Percentiles rank a stretch among this genome's conserved stretches.
Evolutionary conservation across 108 stramenopile genomes (phyloP).

Genomic region (Seminavis robusta): DNA sequence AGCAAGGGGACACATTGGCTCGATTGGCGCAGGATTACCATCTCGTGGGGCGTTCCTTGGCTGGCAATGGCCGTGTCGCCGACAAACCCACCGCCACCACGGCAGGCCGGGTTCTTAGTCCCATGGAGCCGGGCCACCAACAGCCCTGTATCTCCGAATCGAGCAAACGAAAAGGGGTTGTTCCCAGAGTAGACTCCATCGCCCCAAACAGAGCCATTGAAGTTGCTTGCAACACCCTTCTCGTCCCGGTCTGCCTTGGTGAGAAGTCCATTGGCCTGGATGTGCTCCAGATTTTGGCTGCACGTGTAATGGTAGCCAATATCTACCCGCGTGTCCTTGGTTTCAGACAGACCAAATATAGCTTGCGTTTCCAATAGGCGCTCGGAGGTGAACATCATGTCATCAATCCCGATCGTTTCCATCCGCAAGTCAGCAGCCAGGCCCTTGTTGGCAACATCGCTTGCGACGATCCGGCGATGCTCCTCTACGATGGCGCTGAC

Average conservation of each 20-base stretch:
- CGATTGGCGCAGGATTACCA: too few species aligned
- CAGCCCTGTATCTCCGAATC: slow-evolving; percentile 17
- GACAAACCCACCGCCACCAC: too few species aligned
- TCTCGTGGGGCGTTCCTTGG: too few species aligned
- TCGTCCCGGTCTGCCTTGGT: slow-evolving; percentile 14
- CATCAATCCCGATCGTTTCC: background rate
- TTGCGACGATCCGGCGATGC: too few species aligned
- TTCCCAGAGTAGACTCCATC: slow-evolving; percentile 15
- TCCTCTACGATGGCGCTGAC: too few species aligned
- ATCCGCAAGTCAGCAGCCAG: background rate
- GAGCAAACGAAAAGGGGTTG: background rate
- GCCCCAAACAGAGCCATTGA: slow-evolving; percentile 8
- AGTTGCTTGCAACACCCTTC: background rate
- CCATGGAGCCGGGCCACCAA: slow-evolving; percentile 10
- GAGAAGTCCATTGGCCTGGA: slow-evolving; percentile 22
- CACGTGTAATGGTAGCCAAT: slow-evolving; percentile 42
- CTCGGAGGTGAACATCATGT: slow-evolving; percentile 1
- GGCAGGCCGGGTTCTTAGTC: too few species aligned
- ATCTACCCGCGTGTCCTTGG: slow-evolving; percentile 6
- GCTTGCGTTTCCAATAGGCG: background rate
- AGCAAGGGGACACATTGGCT: too few species aligned
- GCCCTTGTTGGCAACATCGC: too few species aligned
- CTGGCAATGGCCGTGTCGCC: too few species aligned
- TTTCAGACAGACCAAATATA: background rate
- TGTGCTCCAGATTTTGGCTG: slow-evolving; percentile 8